Evolutionary conservation across 108 stramenopile species (phyloP), one percentile per base, ranked within the genome.

Genomic region (Pseudonitzschia multiseries): DNA sequence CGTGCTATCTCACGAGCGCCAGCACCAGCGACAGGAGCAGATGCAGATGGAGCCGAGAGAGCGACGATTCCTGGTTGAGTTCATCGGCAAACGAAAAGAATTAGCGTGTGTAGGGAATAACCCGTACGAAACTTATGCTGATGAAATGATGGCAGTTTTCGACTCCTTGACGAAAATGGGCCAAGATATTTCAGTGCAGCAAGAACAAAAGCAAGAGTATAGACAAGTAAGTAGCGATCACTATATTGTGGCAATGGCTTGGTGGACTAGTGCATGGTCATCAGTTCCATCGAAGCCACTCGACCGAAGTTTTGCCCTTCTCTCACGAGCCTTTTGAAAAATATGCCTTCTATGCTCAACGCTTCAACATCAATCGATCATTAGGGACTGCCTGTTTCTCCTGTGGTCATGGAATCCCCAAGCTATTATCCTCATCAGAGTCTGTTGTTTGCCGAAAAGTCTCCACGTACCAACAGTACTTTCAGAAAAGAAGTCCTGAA

Each of bases 71-170:
- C 73, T 77, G 6, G 68, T 94, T 18, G 62, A 72, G 13, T 94
- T 91, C 71, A 76, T 79, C 29, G 90, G 91, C 53, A 84, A 84
- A 18, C 82, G 87, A 64, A 82, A 76, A 21, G 93, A 94, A 62
- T 90, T 89, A 86, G 90, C 88, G 0, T 79, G 74, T 17, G 82
- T 91, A 41, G 79, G 78, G 4, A 27, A 24, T 31, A 26, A 64
- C 29, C 59, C 77, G 28, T 77, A 59, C 26, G 40, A 54, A 57
- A 57, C 62, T 21, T 77, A 77, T 60, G 22, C 61, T 48, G 50
- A 66, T 12, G 46, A 48, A 18, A 48, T 48, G 46, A 48, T 48
- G 46, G 17, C 46, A 2, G 9, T 5, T 14, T 48, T 48, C 2
- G 18, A 10, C 18, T 14, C 14, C 1, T 48, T 10, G 46, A 14